Percentiles rank a stretch among this genome's conserved stretches.
These are phyloP conservation scores for Glycine tomentella DNA, from an alignment of 306 rosid genomes.

Conservation along the genomic window DNA sequence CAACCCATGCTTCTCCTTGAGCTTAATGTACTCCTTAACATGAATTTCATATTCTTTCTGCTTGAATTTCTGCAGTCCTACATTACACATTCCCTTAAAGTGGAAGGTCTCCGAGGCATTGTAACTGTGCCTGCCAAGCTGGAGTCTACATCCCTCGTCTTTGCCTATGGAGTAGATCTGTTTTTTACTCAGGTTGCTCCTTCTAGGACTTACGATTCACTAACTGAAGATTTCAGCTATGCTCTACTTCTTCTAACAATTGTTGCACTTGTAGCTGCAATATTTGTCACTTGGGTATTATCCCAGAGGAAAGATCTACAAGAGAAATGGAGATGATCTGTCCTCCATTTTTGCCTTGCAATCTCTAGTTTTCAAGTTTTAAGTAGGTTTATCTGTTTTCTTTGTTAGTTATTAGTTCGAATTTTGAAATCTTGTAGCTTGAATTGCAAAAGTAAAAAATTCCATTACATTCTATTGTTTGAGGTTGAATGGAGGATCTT, in stretches of 20 bases:
- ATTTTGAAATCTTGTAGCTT: constrained; percentile 45
- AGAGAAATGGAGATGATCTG: constrained; percentile 92
- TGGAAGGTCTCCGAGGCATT: constrained; percentile 89
- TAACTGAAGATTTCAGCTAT: constrained; percentile 99
- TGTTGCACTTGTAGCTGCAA: constrained; percentile 85
- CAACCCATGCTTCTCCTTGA: constrained; percentile 9
- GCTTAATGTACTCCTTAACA: constrained; percentile 20
- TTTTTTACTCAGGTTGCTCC: constrained; percentile 92
- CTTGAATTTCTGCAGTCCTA: constrained; percentile 71
- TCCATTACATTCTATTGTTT: constrained; percentile 38
- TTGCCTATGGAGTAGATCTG: constrained; percentile 92
- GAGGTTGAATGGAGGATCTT: constrained; percentile 45
- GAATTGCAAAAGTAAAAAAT: constrained; percentile 52
- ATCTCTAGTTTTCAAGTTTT: constrained; percentile 31
- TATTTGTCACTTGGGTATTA: constrained; percentile 83
- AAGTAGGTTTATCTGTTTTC: constrained; percentile 47
- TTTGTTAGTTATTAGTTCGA: constrained; percentile 39
- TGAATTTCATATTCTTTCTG: no score
- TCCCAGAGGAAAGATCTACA: constrained; percentile 91
- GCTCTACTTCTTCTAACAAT: constrained; percentile 95
- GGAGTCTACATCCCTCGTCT: constrained; percentile 93
- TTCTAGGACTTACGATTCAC: constrained; percentile 89
- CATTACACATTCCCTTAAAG: constrained; percentile 81
- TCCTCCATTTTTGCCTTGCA: constrained; percentile 19
- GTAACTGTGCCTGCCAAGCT: constrained; percentile 87